These are phyloP conservation scores for Pseudonectria buxi DNA, from an alignment of 2,329 filamentous ascomycete genomes.

Conservation along the genomic window DNA sequence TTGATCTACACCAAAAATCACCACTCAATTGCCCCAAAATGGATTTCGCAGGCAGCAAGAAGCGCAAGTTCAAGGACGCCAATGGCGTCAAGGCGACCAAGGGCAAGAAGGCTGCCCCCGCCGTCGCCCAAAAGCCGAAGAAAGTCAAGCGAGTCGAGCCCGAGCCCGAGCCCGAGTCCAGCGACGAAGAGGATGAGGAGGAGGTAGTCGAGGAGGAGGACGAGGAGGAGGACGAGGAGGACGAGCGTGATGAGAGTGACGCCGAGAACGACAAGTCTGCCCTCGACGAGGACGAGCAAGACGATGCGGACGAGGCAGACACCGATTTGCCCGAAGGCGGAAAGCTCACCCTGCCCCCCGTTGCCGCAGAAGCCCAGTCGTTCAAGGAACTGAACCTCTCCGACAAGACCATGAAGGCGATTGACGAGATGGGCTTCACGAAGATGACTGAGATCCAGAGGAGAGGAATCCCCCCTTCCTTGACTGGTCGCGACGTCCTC, in stretches of 20 bases:
- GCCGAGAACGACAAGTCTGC: constrained; percentile 20
- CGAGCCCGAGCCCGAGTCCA: constrained; percentile 18
- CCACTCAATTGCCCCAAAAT: constrained; percentile 21
- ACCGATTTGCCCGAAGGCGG: constrained; percentile 31
- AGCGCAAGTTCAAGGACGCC: constrained; percentile 35
- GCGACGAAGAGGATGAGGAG: constrained; percentile 22
- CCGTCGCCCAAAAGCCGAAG: constrained; percentile 32
- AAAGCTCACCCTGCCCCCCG: constrained; percentile 45
- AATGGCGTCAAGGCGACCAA: constrained; percentile 24
- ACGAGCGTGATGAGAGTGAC: constrained; percentile 24
- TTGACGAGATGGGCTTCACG: constrained; percentile 85
- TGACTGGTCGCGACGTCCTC: constrained; percentile 86
- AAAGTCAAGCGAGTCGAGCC: constrained; percentile 34
- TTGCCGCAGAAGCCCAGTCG: constrained; percentile 56
- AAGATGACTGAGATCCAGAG: constrained; percentile 95
- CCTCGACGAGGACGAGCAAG: constrained; percentile 22
- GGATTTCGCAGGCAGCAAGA: constrained; percentile 34
- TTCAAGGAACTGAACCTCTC: constrained; percentile 82
- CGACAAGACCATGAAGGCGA: constrained; percentile 81
- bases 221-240: constrained; percentile 21
- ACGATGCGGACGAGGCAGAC: constrained; percentile 25
- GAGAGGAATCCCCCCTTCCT: constrained; percentile 75
- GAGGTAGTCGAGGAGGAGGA: constrained; percentile 21
- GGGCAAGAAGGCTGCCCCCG: constrained; percentile 16
- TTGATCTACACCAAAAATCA: constrained; percentile 6